Evolutionary conservation across 495 filamentous ascomycete genomes (phyloP).

Genomic region (Chaetomium fimeti): DNA sequence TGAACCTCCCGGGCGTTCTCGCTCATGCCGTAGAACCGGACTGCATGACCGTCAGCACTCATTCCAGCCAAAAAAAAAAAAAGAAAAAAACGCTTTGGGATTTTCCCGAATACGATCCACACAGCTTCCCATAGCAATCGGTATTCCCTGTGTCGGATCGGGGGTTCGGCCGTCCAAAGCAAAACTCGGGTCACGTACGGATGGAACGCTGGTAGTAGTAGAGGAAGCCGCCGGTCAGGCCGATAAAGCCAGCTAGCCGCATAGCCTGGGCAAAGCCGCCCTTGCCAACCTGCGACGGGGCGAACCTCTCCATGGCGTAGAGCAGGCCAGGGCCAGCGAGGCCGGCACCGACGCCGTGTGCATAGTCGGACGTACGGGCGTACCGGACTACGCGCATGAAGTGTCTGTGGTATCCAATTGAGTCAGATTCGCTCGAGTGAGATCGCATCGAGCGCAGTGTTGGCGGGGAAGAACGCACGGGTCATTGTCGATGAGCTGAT

Average conservation of each 20-base stretch:
- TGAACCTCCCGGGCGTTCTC: constrained; percentile 90
- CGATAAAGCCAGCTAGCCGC: constrained; percentile 71
- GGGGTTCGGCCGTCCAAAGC: background rate
- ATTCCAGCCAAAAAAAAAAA: background rate
- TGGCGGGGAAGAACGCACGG: constrained; percentile 63
- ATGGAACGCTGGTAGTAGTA: constrained; percentile 71
- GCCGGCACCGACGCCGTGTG: constrained; percentile 61
- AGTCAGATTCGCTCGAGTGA: constrained; percentile 24
- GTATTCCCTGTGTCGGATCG: background rate
- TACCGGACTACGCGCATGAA: constrained; percentile 85
- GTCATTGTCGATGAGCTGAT: constrained; percentile 93
- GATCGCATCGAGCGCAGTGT: background rate
- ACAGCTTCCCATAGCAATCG: background rate
- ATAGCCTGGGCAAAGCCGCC: constrained; percentile 79
- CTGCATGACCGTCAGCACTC: constrained; percentile 38
- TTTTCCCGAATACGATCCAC: background rate
- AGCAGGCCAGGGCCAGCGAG: constrained; percentile 69
- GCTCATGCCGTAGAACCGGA: constrained; percentile 89
- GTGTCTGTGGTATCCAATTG: constrained; percentile 58
- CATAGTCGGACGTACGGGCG: constrained; percentile 80
- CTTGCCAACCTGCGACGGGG: constrained; percentile 75
- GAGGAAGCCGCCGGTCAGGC: constrained; percentile 70
- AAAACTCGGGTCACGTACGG: constrained; percentile 42
- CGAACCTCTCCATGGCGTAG: constrained; percentile 73
- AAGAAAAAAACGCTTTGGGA: too few species aligned